Conservation (phyloP, 129 eudicot genomes). For the Calendula officinalis region DNA sequence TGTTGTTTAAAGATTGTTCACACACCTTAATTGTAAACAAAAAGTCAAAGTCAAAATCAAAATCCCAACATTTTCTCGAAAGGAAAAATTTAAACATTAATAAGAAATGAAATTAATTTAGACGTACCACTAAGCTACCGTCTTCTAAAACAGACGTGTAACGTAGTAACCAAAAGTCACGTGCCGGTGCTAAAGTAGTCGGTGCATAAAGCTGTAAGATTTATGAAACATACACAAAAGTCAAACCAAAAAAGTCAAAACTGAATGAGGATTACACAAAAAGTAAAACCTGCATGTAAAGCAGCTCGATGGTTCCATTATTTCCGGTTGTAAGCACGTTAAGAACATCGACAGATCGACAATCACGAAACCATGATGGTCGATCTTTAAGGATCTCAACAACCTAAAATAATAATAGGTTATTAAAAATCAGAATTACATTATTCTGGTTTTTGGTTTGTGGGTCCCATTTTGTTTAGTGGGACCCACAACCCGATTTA, state of each 20-base stretch:
- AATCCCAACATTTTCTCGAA: slow-evolving; percentile 16
- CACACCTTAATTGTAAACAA: slow-evolving; percentile 45
- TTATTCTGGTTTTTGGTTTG: background rate
- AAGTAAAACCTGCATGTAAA: slow-evolving; percentile 72
- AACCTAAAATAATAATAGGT: slow-evolving; percentile 44
- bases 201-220: slow-evolving; percentile 73
- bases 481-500: too few relatives aligned
- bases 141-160: slow-evolving; percentile 82
- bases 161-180: slow-evolving; percentile 88
- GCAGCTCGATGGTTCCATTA: slow-evolving; percentile 90
- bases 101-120: background rate
- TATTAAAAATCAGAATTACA: background rate
- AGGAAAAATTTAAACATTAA: background rate
- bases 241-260: slow-evolving; percentile 23
- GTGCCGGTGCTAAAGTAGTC: slow-evolving; percentile 90
- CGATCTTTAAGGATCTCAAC: slow-evolving; percentile 95
- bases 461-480: background rate
- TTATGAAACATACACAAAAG: background rate
- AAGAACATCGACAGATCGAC: slow-evolving; percentile 84
- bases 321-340: slow-evolving; percentile 75
- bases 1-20: slow-evolving; percentile 83
- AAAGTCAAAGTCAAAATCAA: slow-evolving; percentile 16
- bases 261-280: background rate
- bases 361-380: slow-evolving; percentile 90
- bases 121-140: slow-evolving; percentile 87